Percentiles rank a stretch among this genome's conserved stretches.
phyloP scores from a whole-genome alignment of 129 eudicot species.

The Arctium lappa region DNA sequence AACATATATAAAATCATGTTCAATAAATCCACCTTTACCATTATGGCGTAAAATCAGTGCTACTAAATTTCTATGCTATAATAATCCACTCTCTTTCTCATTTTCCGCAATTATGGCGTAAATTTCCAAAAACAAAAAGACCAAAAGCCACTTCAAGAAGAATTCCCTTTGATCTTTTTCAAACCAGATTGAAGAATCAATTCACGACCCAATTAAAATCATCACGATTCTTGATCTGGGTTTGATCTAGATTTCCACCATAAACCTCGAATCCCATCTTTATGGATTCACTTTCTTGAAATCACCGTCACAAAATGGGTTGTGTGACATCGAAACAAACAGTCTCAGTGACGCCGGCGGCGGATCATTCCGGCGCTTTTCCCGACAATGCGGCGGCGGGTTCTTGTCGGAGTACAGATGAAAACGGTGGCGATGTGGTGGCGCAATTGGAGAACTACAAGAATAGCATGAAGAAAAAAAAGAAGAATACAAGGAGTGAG shows the following conservation, averaged over 20 bases:
- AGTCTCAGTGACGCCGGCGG: conserved; percentile 82
- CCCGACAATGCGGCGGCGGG: conserved; percentile 52
- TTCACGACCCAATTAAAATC: conserved; percentile 18
- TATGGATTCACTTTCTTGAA: conserved; percentile 22
- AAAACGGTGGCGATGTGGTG: conserved; percentile 43
- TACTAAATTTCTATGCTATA: conserved; percentile 7
- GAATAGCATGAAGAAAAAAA: conserved; percentile 41
- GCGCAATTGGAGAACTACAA: conserved; percentile 42
- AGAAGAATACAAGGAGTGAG: conserved; percentile 51
- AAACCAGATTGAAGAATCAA: conserved; percentile 15
- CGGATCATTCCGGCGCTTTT: conserved; percentile 65
- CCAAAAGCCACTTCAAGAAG: background rate
- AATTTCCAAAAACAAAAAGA: background rate
- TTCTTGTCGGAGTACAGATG: conserved; percentile 52
- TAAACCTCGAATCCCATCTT: background rate
- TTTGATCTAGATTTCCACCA: conserved; percentile 18
- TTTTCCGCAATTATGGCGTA: background rate
- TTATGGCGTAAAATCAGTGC: background rate
- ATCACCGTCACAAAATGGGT: conserved; percentile 45
- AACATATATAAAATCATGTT: background rate
- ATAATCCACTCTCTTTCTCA: conserved; percentile 7
- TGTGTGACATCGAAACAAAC: conserved; percentile 85
- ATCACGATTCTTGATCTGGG: conserved; percentile 41
- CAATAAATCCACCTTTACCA: background rate
- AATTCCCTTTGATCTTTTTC: background rate